These are phyloP conservation scores for Hyparrhenia diplandra DNA, from an alignment of 176 grass and related monocot genomes.

Conservation along the genomic window DNA sequence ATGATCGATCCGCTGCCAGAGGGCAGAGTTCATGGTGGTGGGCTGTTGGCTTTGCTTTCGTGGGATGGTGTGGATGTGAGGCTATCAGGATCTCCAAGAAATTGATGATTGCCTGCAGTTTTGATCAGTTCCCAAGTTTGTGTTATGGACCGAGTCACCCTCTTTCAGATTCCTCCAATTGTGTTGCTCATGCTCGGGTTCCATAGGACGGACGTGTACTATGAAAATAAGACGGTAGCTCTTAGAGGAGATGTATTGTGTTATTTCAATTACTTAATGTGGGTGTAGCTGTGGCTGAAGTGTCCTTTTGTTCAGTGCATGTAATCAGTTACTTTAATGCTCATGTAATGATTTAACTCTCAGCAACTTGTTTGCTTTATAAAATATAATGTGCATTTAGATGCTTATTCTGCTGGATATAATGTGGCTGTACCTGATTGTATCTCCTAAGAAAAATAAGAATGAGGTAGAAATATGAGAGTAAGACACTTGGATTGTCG, in stretches of 20 bases:
- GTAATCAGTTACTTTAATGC: not conserved
- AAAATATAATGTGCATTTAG: not conserved
- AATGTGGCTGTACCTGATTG: not conserved
- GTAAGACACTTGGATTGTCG: no score
- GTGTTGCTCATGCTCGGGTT: constrained; percentile 6
- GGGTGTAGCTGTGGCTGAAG: not conserved
- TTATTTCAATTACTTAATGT: constrained; percentile 27
- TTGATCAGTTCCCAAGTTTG: constrained; percentile 37
- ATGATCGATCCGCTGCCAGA: constrained; percentile 43
- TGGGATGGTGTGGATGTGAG: constrained; percentile 45
- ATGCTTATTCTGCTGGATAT: not conserved
- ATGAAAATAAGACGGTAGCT: constrained; percentile 31
- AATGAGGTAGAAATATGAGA: no score
- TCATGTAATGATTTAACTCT: not conserved
- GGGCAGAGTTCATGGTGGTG: constrained; percentile 86
- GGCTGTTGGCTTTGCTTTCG: constrained; percentile 65
- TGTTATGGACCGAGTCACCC: not conserved
- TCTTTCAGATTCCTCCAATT: constrained; percentile 26
- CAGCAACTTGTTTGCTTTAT: not conserved
- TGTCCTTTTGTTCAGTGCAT: not conserved
- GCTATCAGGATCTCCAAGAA: constrained; percentile 10
- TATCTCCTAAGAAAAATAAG: no score
- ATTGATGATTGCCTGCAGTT: constrained; percentile 15
- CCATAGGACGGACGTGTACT: constrained; percentile 22
- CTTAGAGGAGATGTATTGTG: not conserved